A percentile compares a stretch with the other conserved stretches of the same genome.
Evolutionary conservation across 1,139 yeast species (phyloP).

Genomic region (Lodderomyces metapsilosis): DNA sequence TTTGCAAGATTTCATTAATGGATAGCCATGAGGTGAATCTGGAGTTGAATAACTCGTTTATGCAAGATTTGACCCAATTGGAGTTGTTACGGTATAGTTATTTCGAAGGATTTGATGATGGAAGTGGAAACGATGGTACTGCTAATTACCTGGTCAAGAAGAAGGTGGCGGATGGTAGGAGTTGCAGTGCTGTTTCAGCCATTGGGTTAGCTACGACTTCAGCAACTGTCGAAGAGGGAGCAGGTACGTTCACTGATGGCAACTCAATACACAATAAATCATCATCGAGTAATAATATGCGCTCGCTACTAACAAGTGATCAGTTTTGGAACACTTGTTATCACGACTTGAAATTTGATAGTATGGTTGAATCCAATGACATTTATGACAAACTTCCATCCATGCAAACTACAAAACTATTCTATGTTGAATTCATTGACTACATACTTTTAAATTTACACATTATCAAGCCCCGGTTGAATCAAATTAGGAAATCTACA

Average conservation of each 20-base stretch:
- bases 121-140: no score
- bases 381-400: slow-evolving; percentile 32
- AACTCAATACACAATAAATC: neutral
- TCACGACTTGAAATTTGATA: slow-evolving; percentile 31
- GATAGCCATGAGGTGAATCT: neutral
- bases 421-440: slow-evolving; percentile 31
- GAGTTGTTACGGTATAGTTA: slow-evolving; percentile 22
- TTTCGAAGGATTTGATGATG: slow-evolving; percentile 21
- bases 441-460: slow-evolving; percentile 22
- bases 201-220: neutral
- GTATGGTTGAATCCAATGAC: slow-evolving; percentile 20
- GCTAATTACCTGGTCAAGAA: no score
- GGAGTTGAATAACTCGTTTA: slow-evolving; percentile 1
- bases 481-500: slow-evolving; percentile 12
- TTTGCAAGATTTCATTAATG: neutral
- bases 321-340: slow-evolving; percentile 36
- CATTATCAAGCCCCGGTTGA: slow-evolving; percentile 15
- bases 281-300: slow-evolving; percentile 2
- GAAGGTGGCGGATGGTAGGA: no score
- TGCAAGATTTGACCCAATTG: slow-evolving; percentile 12
- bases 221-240: neutral
- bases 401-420: slow-evolving; percentile 21
- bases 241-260: neutral
- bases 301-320: slow-evolving; percentile 18
- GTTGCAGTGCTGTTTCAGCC: neutral